A percentile compares a stretch with the other conserved stretches of the same genome.
These are phyloP conservation scores for Dioscorea cayenensis DNA, from an alignment of 116 monocot species.

Conservation along the genomic window DNA sequence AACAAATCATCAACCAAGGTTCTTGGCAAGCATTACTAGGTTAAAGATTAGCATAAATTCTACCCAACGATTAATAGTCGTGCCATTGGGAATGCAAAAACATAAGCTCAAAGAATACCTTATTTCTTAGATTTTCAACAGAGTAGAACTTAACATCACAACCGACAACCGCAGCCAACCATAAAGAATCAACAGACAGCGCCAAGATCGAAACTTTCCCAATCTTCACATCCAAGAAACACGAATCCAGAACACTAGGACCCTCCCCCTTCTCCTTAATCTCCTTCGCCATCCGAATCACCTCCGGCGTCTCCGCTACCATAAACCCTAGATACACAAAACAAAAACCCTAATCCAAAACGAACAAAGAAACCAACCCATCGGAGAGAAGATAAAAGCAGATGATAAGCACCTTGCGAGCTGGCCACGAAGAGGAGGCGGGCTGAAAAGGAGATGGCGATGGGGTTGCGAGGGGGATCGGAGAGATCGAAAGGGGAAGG, in stretches of 20 bases:
- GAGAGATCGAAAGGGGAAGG: constrained; percentile 44
- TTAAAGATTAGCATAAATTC: no score
- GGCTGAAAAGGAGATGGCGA: constrained; percentile 52
- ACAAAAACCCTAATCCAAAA: constrained; percentile 12
- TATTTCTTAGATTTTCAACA: constrained; percentile 38
- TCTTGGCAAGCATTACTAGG: no score
- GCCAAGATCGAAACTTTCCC: constrained; percentile 60
- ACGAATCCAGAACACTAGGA: constrained; percentile 6
- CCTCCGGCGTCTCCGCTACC: constrained; percentile 65
- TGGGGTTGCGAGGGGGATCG: constrained; percentile 47
- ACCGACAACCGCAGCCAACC: constrained; percentile 45
- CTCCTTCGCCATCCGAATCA: constrained; percentile 48
- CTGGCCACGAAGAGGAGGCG: constrained; percentile 57
- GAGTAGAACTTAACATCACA: constrained; percentile 51
- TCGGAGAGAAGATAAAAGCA: neutral
- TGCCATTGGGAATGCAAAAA: neutral
- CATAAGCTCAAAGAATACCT: constrained; percentile 30
- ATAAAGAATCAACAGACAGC: constrained; percentile 47
- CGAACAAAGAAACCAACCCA: neutral
- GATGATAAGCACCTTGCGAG: constrained; percentile 35
- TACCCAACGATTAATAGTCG: no score
- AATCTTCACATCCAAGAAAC: constrained; percentile 54
- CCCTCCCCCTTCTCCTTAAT: constrained; percentile 38
- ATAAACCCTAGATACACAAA: constrained; percentile 59
- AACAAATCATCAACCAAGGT: no score